Evolutionary conservation across 345 rosid genomes (phyloP).

Genomic region (Carallia brachiata): DNA sequence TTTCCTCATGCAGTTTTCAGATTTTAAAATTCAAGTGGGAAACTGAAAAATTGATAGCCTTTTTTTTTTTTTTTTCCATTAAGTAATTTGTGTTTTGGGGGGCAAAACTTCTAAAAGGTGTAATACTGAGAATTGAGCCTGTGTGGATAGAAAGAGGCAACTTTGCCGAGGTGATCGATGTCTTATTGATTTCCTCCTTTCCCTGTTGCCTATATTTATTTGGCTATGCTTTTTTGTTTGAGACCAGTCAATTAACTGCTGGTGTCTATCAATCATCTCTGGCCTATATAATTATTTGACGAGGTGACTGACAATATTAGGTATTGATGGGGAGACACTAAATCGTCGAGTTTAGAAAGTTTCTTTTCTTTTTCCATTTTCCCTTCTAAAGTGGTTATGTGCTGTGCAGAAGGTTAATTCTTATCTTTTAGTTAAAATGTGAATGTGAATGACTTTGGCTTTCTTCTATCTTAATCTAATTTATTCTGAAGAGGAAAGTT

Average conservation of each 20-base stretch:
- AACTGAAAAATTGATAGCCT: background rate
- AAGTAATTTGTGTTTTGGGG: background rate
- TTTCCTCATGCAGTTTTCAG: too few relatives aligned
- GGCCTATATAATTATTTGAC: slow-evolving; percentile 2
- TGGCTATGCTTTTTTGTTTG: slow-evolving; percentile 8
- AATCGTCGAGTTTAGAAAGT: too few relatives aligned
- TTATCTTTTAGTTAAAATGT: too few relatives aligned
- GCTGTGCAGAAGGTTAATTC: too few relatives aligned
- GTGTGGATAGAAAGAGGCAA: slow-evolving; percentile 8
- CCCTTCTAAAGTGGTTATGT: too few relatives aligned
- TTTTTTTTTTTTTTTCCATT: too few relatives aligned
- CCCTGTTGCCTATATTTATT: slow-evolving; percentile 26
- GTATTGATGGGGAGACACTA: too few relatives aligned
- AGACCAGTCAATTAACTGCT: background rate
- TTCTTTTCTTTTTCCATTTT: too few relatives aligned
- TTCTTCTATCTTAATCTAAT: too few relatives aligned
- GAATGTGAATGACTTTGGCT: too few relatives aligned
- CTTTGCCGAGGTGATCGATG: slow-evolving; percentile 32
- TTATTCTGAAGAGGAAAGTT: too few relatives aligned
- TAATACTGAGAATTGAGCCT: background rate
- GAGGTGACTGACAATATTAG: too few relatives aligned
- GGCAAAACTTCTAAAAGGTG: background rate
- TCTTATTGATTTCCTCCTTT: slow-evolving; percentile 32
- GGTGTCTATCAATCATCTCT: background rate
- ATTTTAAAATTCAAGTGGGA: background rate